phyloP scores from a whole-genome alignment of 177 flowering plant species.

The Telopea speciosissima region DNA sequence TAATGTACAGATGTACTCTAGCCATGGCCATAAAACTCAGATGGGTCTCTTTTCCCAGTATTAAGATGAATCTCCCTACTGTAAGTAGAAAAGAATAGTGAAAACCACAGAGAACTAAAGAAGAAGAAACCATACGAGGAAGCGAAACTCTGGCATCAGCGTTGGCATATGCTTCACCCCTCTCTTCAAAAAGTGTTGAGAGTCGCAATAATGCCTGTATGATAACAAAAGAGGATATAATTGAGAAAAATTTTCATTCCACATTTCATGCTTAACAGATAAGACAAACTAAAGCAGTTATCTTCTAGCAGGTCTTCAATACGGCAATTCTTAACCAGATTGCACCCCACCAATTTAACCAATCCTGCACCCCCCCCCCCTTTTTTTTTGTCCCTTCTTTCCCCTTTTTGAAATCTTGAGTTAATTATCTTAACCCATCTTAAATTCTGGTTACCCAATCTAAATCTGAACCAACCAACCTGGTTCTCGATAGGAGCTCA shows the following conservation, averaged over 20 bases:
- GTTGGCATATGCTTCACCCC: slow-evolving; percentile 71
- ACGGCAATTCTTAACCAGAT: not conserved
- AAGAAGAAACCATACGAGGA: slow-evolving; percentile 42
- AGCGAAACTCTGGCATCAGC: slow-evolving; percentile 77
- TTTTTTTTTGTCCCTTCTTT: not conserved
- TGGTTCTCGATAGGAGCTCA: not conserved
- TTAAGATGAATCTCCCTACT: not conserved
- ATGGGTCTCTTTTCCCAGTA: not conserved
- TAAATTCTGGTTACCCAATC: not conserved
- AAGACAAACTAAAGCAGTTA: not conserved
- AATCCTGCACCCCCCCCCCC: not conserved
- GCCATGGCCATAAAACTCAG: not conserved
- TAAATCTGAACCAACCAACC: not conserved
- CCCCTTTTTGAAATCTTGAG: not conserved
- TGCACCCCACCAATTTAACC: not conserved
- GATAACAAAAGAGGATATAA: slow-evolving; percentile 1
- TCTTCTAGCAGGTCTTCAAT: not conserved
- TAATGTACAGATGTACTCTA: not conserved
- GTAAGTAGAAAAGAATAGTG: no score
- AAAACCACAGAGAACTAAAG: not conserved
- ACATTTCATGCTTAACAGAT: not conserved
- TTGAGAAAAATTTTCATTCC: not conserved
- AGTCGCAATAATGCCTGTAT: slow-evolving; percentile 61
- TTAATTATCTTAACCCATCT: not conserved
- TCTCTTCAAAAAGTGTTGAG: slow-evolving; percentile 52